Evolutionary conservation across 768 basidiomycete genomes (phyloP).

Genomic region (Kwoniella sp.): DNA sequence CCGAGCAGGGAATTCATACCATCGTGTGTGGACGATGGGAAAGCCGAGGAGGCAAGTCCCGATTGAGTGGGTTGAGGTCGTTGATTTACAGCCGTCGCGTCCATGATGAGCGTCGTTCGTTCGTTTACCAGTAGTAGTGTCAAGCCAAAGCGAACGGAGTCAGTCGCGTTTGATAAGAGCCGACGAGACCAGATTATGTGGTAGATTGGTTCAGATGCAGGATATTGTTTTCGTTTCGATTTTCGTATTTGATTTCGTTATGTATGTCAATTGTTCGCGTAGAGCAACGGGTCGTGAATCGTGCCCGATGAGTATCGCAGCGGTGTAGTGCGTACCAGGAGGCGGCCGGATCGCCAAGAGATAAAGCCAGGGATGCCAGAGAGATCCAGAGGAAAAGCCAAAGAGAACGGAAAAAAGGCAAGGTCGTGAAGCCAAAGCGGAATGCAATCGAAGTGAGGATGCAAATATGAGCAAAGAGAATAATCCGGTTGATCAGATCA

Average conservation of each 20-base stretch:
- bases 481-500: slow-evolving; percentile 9
- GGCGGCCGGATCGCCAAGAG: background rate
- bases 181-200: background rate
- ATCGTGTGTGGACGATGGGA: slow-evolving; percentile 12
- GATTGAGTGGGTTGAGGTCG: slow-evolving; percentile 7
- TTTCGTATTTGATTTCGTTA: background rate
- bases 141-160: background rate
- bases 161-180: background rate
- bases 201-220: slow-evolving; percentile 3
- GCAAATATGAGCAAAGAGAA: slow-evolving; percentile 15
- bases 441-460: background rate
- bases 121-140: too few relatives aligned
- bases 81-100: slow-evolving; percentile 13
- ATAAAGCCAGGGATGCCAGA: background rate
- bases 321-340: background rate
- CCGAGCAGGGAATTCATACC: slow-evolving; percentile 3
- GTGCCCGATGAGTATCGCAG: too few relatives aligned
- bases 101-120: slow-evolving; percentile 4
- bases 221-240: slow-evolving; percentile 9
- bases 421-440: background rate
- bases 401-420: slow-evolving; percentile 1
- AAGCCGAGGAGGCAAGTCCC: slow-evolving; percentile 19
- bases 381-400: background rate
- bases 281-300: background rate
- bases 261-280: background rate